Evolutionary conservation across 495 filamentous ascomycete species (phyloP).

Genomic region (Penicillium herquei): DNA sequence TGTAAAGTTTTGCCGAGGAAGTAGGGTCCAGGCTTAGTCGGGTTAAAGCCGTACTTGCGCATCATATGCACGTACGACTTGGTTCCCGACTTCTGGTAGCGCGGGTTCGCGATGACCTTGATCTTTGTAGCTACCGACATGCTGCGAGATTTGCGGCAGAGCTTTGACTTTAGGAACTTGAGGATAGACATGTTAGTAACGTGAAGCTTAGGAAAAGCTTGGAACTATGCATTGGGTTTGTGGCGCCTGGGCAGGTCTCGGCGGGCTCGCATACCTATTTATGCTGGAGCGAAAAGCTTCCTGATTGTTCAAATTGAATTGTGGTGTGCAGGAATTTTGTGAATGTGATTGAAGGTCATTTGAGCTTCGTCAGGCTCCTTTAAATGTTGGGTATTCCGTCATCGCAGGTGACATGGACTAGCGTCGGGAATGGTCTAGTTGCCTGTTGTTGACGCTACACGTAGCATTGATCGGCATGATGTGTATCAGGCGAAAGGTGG

Average conservation of each 20-base stretch:
- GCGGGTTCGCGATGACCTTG: slow-evolving; percentile 55
- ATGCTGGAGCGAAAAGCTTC: background rate
- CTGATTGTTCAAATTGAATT: background rate
- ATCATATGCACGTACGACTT: slow-evolving; percentile 72
- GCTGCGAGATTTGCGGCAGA: slow-evolving; percentile 15
- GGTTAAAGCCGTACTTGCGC: slow-evolving; percentile 67
- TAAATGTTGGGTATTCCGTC: slow-evolving; percentile 16
- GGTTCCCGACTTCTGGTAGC: slow-evolving; percentile 62
- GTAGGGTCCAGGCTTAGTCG: slow-evolving; percentile 70
- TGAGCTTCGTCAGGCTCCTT: background rate
- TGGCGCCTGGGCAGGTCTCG: too few species aligned
- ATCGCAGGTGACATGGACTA: slow-evolving; percentile 17
- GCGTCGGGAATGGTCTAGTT: slow-evolving; percentile 2
- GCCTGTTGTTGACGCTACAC: slow-evolving; percentile 8
- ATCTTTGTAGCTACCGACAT: slow-evolving; percentile 42
- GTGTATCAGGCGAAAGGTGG: slow-evolving; percentile 12
- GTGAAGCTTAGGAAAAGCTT: background rate
- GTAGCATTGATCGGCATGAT: slow-evolving; percentile 23
- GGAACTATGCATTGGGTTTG: background rate
- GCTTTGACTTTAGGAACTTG: slow-evolving; percentile 16
- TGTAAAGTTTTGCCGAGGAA: slow-evolving; percentile 45
- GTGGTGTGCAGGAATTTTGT: background rate
- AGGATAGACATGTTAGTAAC: slow-evolving; percentile 12
- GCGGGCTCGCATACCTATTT: slow-evolving; percentile 7
- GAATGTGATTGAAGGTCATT: slow-evolving; percentile 7